Evolutionary conservation across 1,284 basidiomycete species (phyloP).

Genomic region (Ganoderma lingzhi): DNA sequence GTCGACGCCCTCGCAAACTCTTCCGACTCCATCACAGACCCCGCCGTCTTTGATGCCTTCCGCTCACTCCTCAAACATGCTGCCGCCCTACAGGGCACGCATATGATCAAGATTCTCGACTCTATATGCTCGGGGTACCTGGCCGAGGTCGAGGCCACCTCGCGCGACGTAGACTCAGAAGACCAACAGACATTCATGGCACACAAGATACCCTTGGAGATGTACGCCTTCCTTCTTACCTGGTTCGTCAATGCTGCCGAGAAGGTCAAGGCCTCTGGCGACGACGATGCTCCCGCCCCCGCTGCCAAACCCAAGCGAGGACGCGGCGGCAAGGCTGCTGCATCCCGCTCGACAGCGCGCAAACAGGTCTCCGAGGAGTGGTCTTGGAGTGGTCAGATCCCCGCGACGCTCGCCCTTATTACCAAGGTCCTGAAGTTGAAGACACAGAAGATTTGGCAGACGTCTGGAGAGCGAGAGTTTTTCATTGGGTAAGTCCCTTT

Average conservation of each 20-base stretch:
- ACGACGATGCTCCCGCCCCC: conserved; percentile 55
- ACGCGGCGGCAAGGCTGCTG: conserved; percentile 65
- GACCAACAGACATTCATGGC: conserved; percentile 74
- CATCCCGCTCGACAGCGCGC: conserved; percentile 48
- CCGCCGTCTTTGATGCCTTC: conserved; percentile 80
- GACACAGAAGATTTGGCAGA: conserved; percentile 88
- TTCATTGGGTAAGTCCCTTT: conserved; percentile 75
- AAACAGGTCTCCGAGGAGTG: conserved; percentile 61
- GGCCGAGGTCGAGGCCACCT: conserved; percentile 72
- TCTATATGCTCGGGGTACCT: conserved; percentile 77
- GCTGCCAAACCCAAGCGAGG: conserved; percentile 61
- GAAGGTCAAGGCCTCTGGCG: conserved; percentile 67
- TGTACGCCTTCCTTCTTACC: conserved; percentile 87
- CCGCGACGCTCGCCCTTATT: conserved; percentile 72
- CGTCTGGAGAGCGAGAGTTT: conserved; percentile 82
- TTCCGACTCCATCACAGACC: conserved; percentile 72
- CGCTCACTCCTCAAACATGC: conserved; percentile 80
- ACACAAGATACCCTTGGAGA: conserved; percentile 83
- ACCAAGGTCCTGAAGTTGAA: conserved; percentile 78
- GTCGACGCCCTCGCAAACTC: conserved; percentile 80
- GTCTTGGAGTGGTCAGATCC: conserved; percentile 84
- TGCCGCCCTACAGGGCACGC: conserved; percentile 60
- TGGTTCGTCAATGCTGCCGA: conserved; percentile 88
- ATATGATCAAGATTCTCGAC: conserved; percentile 83
- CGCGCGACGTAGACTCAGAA: conserved; percentile 71